Base-by-base conservation (phyloP, 768 basidiomycete genomes). In the Macrolepiota dolichaula region DNA sequence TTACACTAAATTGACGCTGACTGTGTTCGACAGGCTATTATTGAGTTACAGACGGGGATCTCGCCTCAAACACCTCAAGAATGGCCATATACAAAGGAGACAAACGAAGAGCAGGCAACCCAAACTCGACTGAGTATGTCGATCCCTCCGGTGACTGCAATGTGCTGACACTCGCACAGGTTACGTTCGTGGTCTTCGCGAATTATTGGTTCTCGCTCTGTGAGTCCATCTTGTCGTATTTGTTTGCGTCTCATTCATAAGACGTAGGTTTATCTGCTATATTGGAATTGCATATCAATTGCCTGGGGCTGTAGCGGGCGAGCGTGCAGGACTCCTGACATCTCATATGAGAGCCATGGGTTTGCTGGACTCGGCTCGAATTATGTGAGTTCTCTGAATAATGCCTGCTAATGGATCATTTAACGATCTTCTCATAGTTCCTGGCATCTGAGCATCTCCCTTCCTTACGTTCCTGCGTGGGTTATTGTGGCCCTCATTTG, bases 271-370 rank as follows among this genome's bases (percentile, higher is more conserved):
- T 66, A 73, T 92, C 13, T 81, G 82, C 57, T 92, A 83, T 70
- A 73, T 90, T 36, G 90, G 90, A 24, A 87, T 92, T 47, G 78
- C 85, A 0, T 92, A 92, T 67, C 91, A 93, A 64, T 80, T 91
- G 1, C 87, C 91, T 12, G 91, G 90, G 2, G 79, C 86, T 7
- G 82, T 89, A 47, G 76, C 85, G 12, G 79, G 78, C 4, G 91
- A 93, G 70, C 79, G 89, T 44, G 85, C 90, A 0, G 79, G 76
- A 56, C 72, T 81, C 15, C 70, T 92, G 35, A 91, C 91, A 0
- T 74, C 82, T 7, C 89, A 92, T 67, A 83, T 92, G 79, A 87
- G 87, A 67, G 89, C 84, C 2, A 92, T 93, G 91, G 91, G 91
- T 7, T 77, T 92, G 13, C 71, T 81, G 6, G 89, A 91, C 66